Base-by-base conservation (phyloP, 805 yeast genomes). In the Metschnikowia bowlesiae region DNA sequence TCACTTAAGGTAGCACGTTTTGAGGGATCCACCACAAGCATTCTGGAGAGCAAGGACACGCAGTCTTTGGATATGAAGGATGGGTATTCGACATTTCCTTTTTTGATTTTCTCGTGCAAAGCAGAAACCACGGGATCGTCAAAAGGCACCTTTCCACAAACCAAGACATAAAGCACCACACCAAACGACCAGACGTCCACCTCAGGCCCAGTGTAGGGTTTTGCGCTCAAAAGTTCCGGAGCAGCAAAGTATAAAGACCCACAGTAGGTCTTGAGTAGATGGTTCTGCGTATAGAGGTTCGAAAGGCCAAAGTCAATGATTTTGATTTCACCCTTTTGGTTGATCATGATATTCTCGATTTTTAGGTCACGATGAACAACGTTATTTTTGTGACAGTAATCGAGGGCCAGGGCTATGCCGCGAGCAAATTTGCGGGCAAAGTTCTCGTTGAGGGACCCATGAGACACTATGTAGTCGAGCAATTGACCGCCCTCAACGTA, bases 161-260 rank as follows among this genome's bases (percentile, higher is more conserved):
- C 97, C 53, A 94, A 75, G 7, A 94, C 99, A 63, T 89, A 94
- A 46, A 94, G 71, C 0, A 94, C 98, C 32, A 94, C 96, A 56
- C 99, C 99, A 74, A 91, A 92, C 2, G 97, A 89, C 99, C 99
- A 94, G 16, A 94, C 85, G 67, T 94, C 99, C 44, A 94, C 97
- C 66, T 94, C 99, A 0, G 99, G 99, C 0, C 99, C 99, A 35
- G 80, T 75, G 62, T 94, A 94, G 1, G 97, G 97, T 57, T 83
- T 83, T 1, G 98, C 99, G 52, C 88, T 87, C 48, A 94, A 74
- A 58, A 94, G 76, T 67, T 94, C 99, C 0, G 99, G 99, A 0
- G 99, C 99, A 0, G 99, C 99, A 79, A 94, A 94, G 66, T 94
- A 94, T 46, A 94, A 75, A 0, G 97, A 90, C 3, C 99, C 99